phyloP scores from a whole-genome alignment of 306 rosid species.

The Abrus pulchellus region DNA sequence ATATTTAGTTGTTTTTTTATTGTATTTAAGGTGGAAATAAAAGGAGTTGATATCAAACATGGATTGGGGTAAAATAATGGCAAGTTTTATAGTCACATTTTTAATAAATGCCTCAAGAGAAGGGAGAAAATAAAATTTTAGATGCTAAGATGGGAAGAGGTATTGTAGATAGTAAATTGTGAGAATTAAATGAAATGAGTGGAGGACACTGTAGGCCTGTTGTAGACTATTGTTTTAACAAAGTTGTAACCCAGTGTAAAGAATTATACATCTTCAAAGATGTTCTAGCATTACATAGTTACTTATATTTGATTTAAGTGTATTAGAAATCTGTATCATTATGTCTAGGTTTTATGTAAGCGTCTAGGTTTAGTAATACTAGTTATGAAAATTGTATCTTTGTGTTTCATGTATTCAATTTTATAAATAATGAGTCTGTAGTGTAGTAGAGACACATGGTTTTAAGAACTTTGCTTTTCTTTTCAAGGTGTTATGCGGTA shows the following conservation, averaged over 20 bases:
- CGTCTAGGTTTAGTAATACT: too few species aligned
- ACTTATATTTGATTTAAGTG: not conserved
- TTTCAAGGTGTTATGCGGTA: too few species aligned
- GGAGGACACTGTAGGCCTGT: not conserved
- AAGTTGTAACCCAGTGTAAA: not conserved
- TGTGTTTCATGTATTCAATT: too few species aligned
- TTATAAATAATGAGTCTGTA: not conserved
- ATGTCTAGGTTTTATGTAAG: too few species aligned
- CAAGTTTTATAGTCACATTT: not conserved
- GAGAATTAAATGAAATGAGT: not conserved
- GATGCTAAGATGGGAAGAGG: not conserved
- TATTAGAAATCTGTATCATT: not conserved
- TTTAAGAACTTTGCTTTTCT: too few species aligned
- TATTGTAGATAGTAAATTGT: not conserved
- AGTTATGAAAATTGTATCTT: too few species aligned
- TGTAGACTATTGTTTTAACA: not conserved
- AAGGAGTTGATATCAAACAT: constrained; percentile 13
- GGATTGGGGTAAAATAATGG: constrained; percentile 13
- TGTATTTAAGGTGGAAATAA: not conserved
- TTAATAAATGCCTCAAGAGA: not conserved
- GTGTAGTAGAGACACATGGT: not conserved
- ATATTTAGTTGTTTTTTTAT: not conserved
- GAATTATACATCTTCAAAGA: not conserved
- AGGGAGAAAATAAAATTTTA: not conserved
- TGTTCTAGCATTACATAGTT: not conserved